Base-by-base conservation (phyloP, 768 basidiomycete genomes). In the Suillus clintonianus region DNA sequence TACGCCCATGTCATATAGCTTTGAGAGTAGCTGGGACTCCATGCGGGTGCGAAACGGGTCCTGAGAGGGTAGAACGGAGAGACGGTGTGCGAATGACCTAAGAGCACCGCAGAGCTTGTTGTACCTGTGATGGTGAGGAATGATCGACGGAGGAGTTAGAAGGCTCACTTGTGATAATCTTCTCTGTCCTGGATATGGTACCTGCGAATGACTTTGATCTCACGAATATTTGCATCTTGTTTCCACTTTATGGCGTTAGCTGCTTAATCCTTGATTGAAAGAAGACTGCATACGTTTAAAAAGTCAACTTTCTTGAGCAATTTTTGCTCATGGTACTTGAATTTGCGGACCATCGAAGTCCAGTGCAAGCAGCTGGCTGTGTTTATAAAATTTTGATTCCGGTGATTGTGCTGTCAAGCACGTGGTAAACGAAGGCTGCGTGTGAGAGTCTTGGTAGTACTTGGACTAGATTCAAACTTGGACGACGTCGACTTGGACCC, bases 291-390 rank as follows among this genome's bases (percentile, higher is more conserved):
- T 72, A 94, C 95, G 72, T 91, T 93, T 64, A 98, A 84, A 76
- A 99, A 97, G 78, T 99, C 97, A 70, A 99, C 96, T 79, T 97
- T 95, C 76, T 93, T 95, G 75, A 96, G 86, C 39, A 97, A 85
- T 72, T 91, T 96, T 76, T 95, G 89, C 77, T 99, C 97, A 79
- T 99, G 97, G 75, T 93, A 86, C 81, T 97, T 98, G 76, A 99
- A 86, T 79, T 97, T 90, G 67, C 96, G 85, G 82, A 97, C 95
- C 90, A 92, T 91, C 51, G 67, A 48, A 54, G 41, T 32, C 5
- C 22, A 19, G 50, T 51, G 27, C 14, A 24, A 24, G 47, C 7
- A 24, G 47, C 7, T 27, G 48, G 48, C 50, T 51, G 50, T 51
- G 50, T 51, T 51, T 45, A 47, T 47, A 47, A 45, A 53, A 47